Base-by-base conservation (phyloP, 2,329 filamentous ascomycete species). In the Fusarium veterinarium region DNA sequence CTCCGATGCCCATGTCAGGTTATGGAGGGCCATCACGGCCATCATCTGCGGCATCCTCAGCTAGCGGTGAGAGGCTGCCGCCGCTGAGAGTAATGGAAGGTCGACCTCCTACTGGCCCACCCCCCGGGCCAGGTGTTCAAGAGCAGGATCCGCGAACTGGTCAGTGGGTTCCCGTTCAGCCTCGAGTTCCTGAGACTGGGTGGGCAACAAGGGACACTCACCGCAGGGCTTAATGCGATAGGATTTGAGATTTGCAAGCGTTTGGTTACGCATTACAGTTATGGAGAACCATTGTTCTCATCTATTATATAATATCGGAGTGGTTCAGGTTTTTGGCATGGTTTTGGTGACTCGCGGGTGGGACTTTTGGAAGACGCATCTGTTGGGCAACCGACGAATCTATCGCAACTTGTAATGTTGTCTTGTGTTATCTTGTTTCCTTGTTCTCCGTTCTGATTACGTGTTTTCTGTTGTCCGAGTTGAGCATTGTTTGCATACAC, bases 61-160 rank as follows among this genome's bases (percentile, higher is more conserved):
- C 79, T 3, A 80, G 81, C 9, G 80, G 80, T 17, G 84, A 87
- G 14, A 81, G 85, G 61, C 79, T 89, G 6, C 87, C 87, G 8
- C 86, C 87, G 4, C 74, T 89, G 41, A 81, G 86, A 56, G 72
- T 76, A 9, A 83, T 88, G 70, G 86, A 88, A 45, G 80, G 80
- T 8, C 72, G 74, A 4, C 76, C 72, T 17, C 74, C 76, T 10
- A 70, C 75, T 46, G 71, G 75, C 12, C 58, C 75, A 25, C 70
- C 66, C 12, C 56, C 72, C 17, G 79, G 80, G 9, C 78, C 75
- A 38, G 72, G 74, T 19, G 65, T 73, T 35, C 75, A 81, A 45
- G 81, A 83, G 67, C 80, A 81, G 51, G 80, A 83, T 60, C 75
- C 77, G 23, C 76, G 76, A 42, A 82, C 81, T 16, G 81, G 81